Conservation (phyloP, 192 early-diverging fungal genomes). For the Coemansia asiatica region DNA sequence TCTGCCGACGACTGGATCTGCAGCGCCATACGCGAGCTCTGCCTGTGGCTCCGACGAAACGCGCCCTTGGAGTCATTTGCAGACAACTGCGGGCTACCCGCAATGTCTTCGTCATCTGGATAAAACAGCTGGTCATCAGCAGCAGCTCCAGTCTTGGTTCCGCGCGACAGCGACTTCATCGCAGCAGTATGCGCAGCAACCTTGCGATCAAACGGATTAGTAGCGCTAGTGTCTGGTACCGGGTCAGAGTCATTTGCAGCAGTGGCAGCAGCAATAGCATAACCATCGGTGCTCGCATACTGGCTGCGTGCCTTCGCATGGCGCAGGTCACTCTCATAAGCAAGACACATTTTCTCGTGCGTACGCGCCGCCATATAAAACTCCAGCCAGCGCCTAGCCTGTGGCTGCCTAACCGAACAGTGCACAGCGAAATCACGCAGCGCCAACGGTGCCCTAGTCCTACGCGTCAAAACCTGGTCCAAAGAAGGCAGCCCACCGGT, state of each 20-base stretch:
- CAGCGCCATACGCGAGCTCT: constrained; percentile 54
- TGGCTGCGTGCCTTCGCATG: constrained; percentile 55
- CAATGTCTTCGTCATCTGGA: constrained; percentile 6
- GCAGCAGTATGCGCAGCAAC: constrained; percentile 42
- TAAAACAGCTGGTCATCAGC: constrained; percentile 16
- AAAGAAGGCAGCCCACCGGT: constrained; percentile 54
- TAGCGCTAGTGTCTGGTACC: not conserved
- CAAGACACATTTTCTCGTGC: constrained; percentile 55
- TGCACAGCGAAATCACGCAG: constrained; percentile 56
- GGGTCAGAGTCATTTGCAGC: not conserved
- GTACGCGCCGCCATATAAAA: constrained; percentile 57
- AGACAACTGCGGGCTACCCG: not conserved
- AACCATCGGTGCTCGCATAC: constrained; percentile 33
- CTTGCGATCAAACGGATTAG: constrained; percentile 10
- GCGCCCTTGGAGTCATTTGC: constrained; percentile 9
- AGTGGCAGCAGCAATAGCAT: not conserved
- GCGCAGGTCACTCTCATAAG: constrained; percentile 52
- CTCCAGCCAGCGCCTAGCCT: constrained; percentile 56
- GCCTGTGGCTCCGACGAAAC: constrained; percentile 43
- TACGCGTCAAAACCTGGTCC: constrained; percentile 53
- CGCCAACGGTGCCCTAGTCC: constrained; percentile 49
- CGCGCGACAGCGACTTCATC: constrained; percentile 44
- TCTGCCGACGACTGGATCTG: constrained; percentile 55
- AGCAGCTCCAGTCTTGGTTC: constrained; percentile 14
- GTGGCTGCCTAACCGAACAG: constrained; percentile 55